Conservation (phyloP, 1,139 yeast species). For the Taiozyma sp. region DNA sequence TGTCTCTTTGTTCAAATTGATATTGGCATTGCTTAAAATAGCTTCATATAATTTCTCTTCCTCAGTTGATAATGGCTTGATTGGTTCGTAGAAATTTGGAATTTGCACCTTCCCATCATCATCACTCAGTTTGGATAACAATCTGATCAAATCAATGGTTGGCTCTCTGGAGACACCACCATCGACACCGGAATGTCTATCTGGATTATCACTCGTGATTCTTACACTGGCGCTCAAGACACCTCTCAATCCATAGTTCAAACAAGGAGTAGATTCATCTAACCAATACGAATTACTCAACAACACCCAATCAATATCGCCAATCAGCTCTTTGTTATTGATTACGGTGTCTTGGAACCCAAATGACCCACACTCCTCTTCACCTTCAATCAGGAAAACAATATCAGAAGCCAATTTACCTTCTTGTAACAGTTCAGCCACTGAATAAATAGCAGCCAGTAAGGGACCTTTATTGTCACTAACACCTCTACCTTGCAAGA, state of each 20-base stretch:
- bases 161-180: conserved; percentile 93
- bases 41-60: conserved; percentile 62
- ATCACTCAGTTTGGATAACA: conserved; percentile 60
- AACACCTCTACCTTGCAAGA: conserved; percentile 86
- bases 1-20: conserved; percentile 37
- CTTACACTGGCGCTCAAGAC: conserved; percentile 77
- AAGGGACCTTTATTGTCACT: conserved; percentile 95
- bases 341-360: conserved; percentile 72
- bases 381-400: conserved; percentile 86
- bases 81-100: conserved; percentile 67
- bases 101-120: conserved; percentile 56
- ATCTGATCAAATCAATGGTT: conserved; percentile 73
- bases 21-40: conserved; percentile 43
- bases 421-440: conserved; percentile 60
- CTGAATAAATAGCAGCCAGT: conserved; percentile 85
- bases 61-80: conserved; percentile 47
- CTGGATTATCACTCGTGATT: conserved; percentile 70
- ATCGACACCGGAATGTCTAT: conserved; percentile 94
- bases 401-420: conserved; percentile 64
- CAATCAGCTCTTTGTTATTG: conserved; percentile 48
- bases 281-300: conserved; percentile 93
- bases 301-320: conserved; percentile 81
- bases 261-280: conserved; percentile 82
- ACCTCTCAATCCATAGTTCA: conserved; percentile 92
- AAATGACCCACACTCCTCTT: conserved; percentile 88